phyloP scores from a whole-genome alignment of 1,284 basidiomycete species.

The Albatrellus sp. region DNA sequence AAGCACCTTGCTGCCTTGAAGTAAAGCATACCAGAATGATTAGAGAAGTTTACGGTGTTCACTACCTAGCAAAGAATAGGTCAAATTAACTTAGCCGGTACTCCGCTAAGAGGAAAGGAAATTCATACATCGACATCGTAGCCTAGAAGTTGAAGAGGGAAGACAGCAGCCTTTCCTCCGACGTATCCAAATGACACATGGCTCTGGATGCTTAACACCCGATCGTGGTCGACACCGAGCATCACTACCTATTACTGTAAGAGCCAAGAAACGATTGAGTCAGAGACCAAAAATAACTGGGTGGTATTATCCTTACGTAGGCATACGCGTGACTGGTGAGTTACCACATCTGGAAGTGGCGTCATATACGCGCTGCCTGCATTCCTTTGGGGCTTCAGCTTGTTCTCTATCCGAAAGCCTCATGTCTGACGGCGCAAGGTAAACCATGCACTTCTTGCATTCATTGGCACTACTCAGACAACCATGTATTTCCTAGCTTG shows the following conservation, averaged over 20 bases:
- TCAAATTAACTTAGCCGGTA: conserved; percentile 1
- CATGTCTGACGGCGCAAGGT: conserved; percentile 31
- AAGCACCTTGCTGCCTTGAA: not conserved
- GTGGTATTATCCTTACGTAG: conserved; percentile 4
- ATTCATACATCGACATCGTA: conserved; percentile 89
- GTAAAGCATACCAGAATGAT: conserved; percentile 71
- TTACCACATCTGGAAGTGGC: not conserved
- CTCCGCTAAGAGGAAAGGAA: conserved; percentile 2
- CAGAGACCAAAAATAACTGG: too few relatives aligned
- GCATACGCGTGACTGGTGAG: conserved; percentile 2
- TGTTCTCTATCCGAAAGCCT: not conserved
- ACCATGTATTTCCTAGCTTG: conserved; percentile 29
- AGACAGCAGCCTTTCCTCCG: conserved; percentile 90
- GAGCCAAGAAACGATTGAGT: not conserved
- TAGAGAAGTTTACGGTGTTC: conserved; percentile 93
- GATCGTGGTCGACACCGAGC: conserved; percentile 18
- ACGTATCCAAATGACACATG: conserved; percentile 95
- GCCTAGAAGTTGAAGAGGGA: conserved; percentile 89
- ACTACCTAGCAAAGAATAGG: conserved; percentile 47
- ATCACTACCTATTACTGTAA: not conserved
- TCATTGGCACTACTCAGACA: not conserved
- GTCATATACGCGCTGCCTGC: conserved; percentile 2
- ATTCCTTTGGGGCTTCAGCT: conserved; percentile 1
- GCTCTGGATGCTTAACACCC: conserved; percentile 79
- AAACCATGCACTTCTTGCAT: conserved; percentile 4